Evolutionary conservation across 192 early-diverging fungal genomes (phyloP).

Genomic region (Coemansia sp.): DNA sequence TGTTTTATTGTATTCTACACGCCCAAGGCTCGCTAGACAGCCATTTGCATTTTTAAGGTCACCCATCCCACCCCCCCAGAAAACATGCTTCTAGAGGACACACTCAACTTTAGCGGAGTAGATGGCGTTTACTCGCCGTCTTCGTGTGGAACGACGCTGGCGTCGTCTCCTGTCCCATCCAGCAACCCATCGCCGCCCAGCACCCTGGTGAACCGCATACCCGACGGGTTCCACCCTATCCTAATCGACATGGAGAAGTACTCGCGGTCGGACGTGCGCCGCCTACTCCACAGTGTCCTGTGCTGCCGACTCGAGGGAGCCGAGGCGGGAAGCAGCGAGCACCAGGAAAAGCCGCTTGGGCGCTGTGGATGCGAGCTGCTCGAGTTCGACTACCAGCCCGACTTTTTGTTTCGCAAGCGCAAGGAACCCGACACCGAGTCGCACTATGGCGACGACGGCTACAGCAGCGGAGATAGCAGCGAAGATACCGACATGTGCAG

Average conservation of each 20-base stretch:
- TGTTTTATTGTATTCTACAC: no score
- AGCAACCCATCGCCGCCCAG: no score
- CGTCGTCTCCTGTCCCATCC: no score
- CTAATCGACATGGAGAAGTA: slow-evolving; percentile 37
- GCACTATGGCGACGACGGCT: slow-evolving; percentile 5
- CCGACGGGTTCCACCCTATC: slow-evolving; percentile 34
- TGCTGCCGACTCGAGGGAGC: slow-evolving; percentile 7
- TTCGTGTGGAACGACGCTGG: no score
- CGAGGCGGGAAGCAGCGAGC: neutral
- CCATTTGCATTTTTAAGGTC: no score
- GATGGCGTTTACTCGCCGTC: no score
- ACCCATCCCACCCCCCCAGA: no score
- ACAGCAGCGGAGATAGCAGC: neutral
- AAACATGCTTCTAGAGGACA: no score
- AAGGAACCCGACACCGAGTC: neutral
- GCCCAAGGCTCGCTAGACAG: no score
- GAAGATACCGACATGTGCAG: neutral
- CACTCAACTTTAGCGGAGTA: no score
- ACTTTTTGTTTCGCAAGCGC: slow-evolving; percentile 39
- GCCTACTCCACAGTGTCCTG: slow-evolving; percentile 35
- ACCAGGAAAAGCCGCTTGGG: slow-evolving; percentile 13
- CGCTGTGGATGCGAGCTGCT: slow-evolving; percentile 39
- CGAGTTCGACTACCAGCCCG: slow-evolving; percentile 47
- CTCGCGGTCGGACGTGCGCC: slow-evolving; percentile 27
- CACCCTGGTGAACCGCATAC: slow-evolving; percentile 37